phyloP scores from a whole-genome alignment of 2,329 filamentous ascomycete genomes.

The Paecilomyces sp. region DNA sequence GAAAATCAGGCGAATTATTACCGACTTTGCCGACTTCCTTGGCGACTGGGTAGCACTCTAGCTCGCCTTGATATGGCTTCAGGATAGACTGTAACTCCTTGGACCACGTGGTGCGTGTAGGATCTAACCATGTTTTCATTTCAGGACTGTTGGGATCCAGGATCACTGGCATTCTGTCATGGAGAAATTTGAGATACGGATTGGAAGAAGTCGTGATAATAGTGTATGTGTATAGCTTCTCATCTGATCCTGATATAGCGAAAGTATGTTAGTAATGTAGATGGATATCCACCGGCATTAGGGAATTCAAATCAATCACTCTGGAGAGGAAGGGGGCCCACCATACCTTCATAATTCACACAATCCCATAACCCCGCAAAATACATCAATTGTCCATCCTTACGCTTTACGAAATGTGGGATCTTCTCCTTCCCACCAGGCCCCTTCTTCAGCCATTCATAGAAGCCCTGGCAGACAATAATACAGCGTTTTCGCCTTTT shows the following conservation, averaged over 20 bases:
- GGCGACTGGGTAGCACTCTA: slow-evolving; percentile 79
- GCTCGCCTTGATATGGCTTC: slow-evolving; percentile 68
- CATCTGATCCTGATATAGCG: slow-evolving; percentile 44
- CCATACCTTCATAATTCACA: slow-evolving; percentile 66
- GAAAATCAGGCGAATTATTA: slow-evolving; percentile 77
- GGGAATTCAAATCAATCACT: neutral
- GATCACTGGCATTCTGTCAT: slow-evolving; percentile 94
- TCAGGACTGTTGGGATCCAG: slow-evolving; percentile 67
- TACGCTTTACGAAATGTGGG: slow-evolving; percentile 75
- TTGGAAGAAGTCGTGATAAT: slow-evolving; percentile 90
- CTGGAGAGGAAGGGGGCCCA: neutral
- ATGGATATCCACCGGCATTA: neutral
- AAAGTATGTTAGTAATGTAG: slow-evolving; percentile 1
- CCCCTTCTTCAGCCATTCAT: slow-evolving; percentile 85
- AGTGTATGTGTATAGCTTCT: slow-evolving; percentile 80
- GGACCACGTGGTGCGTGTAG: slow-evolving; percentile 63
- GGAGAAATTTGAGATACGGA: slow-evolving; percentile 73
- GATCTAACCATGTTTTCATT: slow-evolving; percentile 73
- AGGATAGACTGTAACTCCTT: slow-evolving; percentile 69
- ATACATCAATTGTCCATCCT: slow-evolving; percentile 77
- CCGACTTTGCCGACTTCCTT: slow-evolving; percentile 92
- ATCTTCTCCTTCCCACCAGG: slow-evolving; percentile 66
- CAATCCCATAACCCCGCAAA: slow-evolving; percentile 91
- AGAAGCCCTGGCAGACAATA: slow-evolving; percentile 86
- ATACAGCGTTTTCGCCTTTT: slow-evolving; percentile 84